phyloP scores from a whole-genome alignment of 371 early-diverging fungal genomes.

The Apophysomyces sp. region DNA sequence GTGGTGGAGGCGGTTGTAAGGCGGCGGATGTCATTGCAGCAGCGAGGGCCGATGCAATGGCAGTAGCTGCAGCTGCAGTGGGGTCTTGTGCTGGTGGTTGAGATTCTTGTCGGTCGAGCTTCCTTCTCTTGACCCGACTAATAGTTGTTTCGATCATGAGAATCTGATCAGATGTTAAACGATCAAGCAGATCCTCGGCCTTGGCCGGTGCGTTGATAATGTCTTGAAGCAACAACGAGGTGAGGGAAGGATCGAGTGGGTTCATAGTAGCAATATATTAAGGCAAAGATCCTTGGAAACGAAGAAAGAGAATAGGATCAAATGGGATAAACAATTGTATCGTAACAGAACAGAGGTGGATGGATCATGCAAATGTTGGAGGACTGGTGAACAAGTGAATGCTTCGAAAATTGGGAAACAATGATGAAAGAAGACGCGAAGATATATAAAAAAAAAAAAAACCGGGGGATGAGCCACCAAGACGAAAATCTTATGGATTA shows the following conservation, averaged over 20 bases:
- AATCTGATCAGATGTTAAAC: slow-evolving; percentile 38
- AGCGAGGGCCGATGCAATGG: slow-evolving; percentile 33
- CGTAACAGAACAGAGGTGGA: slow-evolving; percentile 1
- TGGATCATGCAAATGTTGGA: slow-evolving; percentile 1
- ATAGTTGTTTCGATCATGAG: slow-evolving; percentile 39
- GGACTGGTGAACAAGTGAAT: not conserved
- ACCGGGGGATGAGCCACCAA: not conserved
- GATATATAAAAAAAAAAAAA: not conserved
- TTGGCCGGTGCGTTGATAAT: slow-evolving; percentile 35
- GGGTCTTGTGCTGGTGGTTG: slow-evolving; percentile 11
- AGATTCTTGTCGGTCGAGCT: slow-evolving; percentile 21
- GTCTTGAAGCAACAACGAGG: slow-evolving; percentile 22
- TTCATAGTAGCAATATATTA: not conserved
- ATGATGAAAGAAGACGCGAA: not conserved
- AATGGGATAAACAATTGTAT: not conserved
- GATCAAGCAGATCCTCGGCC: slow-evolving; percentile 36
- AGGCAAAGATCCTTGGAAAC: not conserved
- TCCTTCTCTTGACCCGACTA: slow-evolving; percentile 38
- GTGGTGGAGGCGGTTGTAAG: slow-evolving; percentile 8
- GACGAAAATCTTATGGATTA: slow-evolving; percentile 1
- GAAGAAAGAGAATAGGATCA: not conserved
- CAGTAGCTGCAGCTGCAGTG: slow-evolving; percentile 13
- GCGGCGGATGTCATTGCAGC: slow-evolving; percentile 35
- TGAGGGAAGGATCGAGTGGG: not conserved
- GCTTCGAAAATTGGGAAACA: slow-evolving; percentile 3